Conservation (phyloP, 768 basidiomycete genomes). For the Tylopilus sp. region DNA sequence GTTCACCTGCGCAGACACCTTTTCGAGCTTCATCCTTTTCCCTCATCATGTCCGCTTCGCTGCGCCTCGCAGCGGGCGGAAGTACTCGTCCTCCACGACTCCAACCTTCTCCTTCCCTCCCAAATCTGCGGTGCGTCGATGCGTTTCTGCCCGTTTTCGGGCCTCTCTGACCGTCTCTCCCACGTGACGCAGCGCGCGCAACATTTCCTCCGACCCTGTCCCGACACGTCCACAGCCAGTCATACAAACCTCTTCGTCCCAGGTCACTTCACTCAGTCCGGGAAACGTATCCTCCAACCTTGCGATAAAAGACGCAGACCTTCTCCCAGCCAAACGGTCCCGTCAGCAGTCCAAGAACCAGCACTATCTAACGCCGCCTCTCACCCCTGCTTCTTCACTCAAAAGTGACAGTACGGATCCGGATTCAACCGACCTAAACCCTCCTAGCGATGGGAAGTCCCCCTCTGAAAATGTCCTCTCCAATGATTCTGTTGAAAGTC, state of each 20-base stretch:
- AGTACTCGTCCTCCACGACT: slow-evolving; percentile 44
- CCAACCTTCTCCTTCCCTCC: slow-evolving; percentile 66
- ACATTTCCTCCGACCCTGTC: slow-evolving; percentile 24
- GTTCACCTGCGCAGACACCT: slow-evolving; percentile 25
- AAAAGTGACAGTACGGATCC: slow-evolving; percentile 36
- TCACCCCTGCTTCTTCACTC: slow-evolving; percentile 64
- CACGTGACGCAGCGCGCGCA: slow-evolving; percentile 26
- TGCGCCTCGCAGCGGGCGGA: slow-evolving; percentile 20
- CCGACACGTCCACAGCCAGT: slow-evolving; percentile 28
- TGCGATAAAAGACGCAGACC: slow-evolving; percentile 18
- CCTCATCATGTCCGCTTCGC: slow-evolving; percentile 28
- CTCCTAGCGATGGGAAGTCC: slow-evolving; percentile 22
- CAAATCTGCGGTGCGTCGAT: slow-evolving; percentile 57
- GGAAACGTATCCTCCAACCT: slow-evolving; percentile 8
- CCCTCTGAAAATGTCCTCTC: slow-evolving; percentile 4
- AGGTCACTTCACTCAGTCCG: slow-evolving; percentile 14
- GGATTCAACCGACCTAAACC: slow-evolving; percentile 29
- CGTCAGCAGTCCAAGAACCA: slow-evolving; percentile 27
- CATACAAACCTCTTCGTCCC: slow-evolving; percentile 17
- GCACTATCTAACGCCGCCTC: slow-evolving; percentile 59
- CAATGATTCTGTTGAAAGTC: slow-evolving; percentile 22
- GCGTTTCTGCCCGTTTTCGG: not conserved
- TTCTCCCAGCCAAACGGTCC: slow-evolving; percentile 14
- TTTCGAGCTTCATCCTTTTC: slow-evolving; percentile 28
- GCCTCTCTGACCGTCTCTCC: slow-evolving; percentile 10